These are phyloP conservation scores for Cytospora chrysosperma DNA, from an alignment of 2,329 filamentous ascomycete genomes.

Conservation along the genomic window DNA sequence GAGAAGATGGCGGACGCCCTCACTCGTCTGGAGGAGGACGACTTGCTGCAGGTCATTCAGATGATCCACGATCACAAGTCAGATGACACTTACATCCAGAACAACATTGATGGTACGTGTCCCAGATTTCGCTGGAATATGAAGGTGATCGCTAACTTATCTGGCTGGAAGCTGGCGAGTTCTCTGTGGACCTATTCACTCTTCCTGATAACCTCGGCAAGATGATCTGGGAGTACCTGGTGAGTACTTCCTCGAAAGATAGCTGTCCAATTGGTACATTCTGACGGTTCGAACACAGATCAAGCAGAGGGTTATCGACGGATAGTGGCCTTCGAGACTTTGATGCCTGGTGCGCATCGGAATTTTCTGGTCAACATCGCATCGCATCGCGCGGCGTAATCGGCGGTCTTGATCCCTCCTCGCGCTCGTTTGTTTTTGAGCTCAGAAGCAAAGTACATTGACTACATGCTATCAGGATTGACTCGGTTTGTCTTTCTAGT, in stretches of 20 bases:
- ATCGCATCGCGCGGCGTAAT: not conserved
- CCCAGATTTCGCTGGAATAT: constrained; percentile 17
- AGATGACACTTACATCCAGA: constrained; percentile 92
- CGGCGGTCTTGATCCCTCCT: not conserved
- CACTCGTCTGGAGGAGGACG: constrained; percentile 86
- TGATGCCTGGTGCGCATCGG: not conserved
- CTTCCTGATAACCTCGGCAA: constrained; percentile 85
- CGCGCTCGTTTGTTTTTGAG: not conserved
- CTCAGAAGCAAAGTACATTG: not conserved
- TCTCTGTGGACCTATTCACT: constrained; percentile 98
- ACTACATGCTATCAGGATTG: not conserved
- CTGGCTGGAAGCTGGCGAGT: constrained; percentile 73
- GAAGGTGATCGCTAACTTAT: not conserved
- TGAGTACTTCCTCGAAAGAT: constrained; percentile 33
- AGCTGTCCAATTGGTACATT: not conserved
- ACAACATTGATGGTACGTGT: constrained; percentile 86
- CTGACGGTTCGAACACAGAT: constrained; percentile 9
- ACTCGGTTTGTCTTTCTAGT: not conserved
- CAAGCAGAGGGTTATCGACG: constrained; percentile 21
- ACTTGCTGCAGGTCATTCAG: constrained; percentile 91
- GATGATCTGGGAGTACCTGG: constrained; percentile 89
- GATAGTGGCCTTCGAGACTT: not conserved
- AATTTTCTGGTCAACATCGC: not conserved
- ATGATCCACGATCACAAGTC: constrained; percentile 98
- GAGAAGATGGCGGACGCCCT: constrained; percentile 95